Evolutionary conservation across 1,284 basidiomycete species (phyloP).

Genomic region (Pseudozyma sp.): DNA sequence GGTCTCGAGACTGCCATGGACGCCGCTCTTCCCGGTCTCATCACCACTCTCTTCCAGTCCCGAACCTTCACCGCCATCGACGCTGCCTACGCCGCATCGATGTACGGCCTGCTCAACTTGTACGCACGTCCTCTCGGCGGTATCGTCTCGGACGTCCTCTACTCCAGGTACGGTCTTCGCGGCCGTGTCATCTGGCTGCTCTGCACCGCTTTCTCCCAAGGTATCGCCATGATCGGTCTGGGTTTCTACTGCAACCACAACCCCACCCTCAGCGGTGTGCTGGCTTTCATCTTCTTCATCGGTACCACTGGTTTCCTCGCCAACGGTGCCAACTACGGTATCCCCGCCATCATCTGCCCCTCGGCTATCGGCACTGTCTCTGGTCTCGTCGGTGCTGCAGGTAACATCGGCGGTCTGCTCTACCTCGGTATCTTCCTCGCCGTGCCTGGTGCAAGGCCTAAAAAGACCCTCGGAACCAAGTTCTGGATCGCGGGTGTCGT

Average conservation of each 20-base stretch:
- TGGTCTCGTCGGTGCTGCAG: constrained; percentile 55
- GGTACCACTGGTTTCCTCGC: constrained; percentile 59
- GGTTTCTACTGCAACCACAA: constrained; percentile 72
- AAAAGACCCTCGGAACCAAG: constrained; percentile 55
- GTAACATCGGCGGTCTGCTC: constrained; percentile 59
- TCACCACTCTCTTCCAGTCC: constrained; percentile 70
- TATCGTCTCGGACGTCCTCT: constrained; percentile 73
- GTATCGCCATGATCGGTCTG: constrained; percentile 72
- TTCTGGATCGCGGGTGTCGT: constrained; percentile 63
- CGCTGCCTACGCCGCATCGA: constrained; percentile 69
- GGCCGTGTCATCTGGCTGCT: constrained; percentile 75
- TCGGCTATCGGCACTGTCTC: constrained; percentile 58
- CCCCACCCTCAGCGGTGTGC: constrained; percentile 52
- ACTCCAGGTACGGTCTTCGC: constrained; percentile 71
- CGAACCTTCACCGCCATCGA: constrained; percentile 73
- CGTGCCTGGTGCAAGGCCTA: constrained; percentile 42
- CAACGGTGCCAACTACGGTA: constrained; percentile 60
- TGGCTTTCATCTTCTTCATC: constrained; percentile 60
- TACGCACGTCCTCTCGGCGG: constrained; percentile 74
- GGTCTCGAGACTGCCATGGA: constrained; percentile 76
- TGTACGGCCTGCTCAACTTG: constrained; percentile 74
- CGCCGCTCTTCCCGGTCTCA: constrained; percentile 73
- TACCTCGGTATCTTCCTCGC: constrained; percentile 57
- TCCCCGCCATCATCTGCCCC: constrained; percentile 56
- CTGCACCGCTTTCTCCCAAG: constrained; percentile 72